Evolutionary conservation across 2,329 filamentous ascomycete species (phyloP), one percentile per base, ranked within the genome.

Genomic region (Dothideomycetidae sp.): DNA sequence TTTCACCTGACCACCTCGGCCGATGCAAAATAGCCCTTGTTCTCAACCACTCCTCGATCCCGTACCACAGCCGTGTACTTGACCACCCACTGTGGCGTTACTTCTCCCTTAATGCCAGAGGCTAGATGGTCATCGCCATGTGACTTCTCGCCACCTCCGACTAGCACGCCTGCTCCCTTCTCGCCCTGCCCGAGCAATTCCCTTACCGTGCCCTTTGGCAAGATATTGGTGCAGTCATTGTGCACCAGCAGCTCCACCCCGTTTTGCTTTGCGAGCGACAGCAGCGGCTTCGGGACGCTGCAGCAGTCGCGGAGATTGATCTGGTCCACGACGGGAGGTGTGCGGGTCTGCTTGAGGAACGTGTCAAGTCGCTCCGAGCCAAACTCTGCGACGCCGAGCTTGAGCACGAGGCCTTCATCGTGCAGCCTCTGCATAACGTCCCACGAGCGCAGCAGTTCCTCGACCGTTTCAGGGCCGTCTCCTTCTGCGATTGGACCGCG

Each of bases 301-400:
- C 90, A 98, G 65, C 88, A 96, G 59, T 96, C 83, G 50, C 82
- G 78, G 35, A 93, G 73, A 55, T 96, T 96, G 67, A 98, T 93
- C 67, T 98, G 90, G 58, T 96, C 77, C 29, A 96, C 88, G 13
- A 73, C 71, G 1, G 90, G 90, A 47, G 72, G 73, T 42, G 93
- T 66, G 29, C 65, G 67, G 14, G 82, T 79, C 43, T 73, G 67
- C 29, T 73, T 67, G 16, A 96, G 64, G 50, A 98, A 86, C 10
- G 73, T 73, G n/a, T 70, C 62, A 26, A 98, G 65, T 50, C 90
- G 79, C 49, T 85, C 76, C 48, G 76, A 82, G 39, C 88, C 86
- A 54, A 94, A 96, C 58, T 98, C 90, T 34, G 90, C 76, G 16
- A 96, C 71, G 1, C 90, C 90, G 7, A 98, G 69, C 47, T 75